Base-by-base conservation (phyloP, 495 filamentous ascomycete species). In the Rostrohypoxylon terebratum region DNA sequence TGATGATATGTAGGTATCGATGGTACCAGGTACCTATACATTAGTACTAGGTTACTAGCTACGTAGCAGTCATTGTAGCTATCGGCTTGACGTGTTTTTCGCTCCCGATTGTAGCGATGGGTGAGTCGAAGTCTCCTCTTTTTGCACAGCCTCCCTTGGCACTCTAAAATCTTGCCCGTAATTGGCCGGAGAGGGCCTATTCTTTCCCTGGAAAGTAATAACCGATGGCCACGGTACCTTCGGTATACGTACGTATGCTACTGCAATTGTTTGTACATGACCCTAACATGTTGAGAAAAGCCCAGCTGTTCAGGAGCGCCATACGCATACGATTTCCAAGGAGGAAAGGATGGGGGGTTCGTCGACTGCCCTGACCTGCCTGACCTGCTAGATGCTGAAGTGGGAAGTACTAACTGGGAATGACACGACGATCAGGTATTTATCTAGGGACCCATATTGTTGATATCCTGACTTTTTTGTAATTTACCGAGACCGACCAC, bases 401-500 rank as follows among this genome's bases (percentile, higher is more conserved):
- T 20, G 28, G 51, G 47, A 23, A 38, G 4, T 5, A 4, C 3
- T 8, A n/a, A 45, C 42, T 45, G n/a, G 42, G 62, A 63, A 68
- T 72, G 69, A 63, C 58, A 68, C 59, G 55, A 59, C 34, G 55
- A 59, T 59, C 55, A 42, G 36, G 34, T 59, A 10, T 59, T 21
- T 59, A 23, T 60, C 18, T 64, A 16, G 67, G 31, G 36, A 48
- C 59, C 2, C 62, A 28, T 28, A 28, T 5, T 28, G 28, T 5
- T 62, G n/a, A 23, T 65, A 31, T 65, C 38, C 48, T 55, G 20
- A 44, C 13, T 23, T 63, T 63, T 44, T 47, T 51, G 50, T 42
- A 69, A 67, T 69, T 74, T 74, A 63, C 57, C 71, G 60, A 70
- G 66, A 63, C 61, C 48, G 61, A 69, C 66, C 71, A 74, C 63